Conservation (phyloP, 139 green algal genomes). For the Prasinococcaceae sp. region DNA sequence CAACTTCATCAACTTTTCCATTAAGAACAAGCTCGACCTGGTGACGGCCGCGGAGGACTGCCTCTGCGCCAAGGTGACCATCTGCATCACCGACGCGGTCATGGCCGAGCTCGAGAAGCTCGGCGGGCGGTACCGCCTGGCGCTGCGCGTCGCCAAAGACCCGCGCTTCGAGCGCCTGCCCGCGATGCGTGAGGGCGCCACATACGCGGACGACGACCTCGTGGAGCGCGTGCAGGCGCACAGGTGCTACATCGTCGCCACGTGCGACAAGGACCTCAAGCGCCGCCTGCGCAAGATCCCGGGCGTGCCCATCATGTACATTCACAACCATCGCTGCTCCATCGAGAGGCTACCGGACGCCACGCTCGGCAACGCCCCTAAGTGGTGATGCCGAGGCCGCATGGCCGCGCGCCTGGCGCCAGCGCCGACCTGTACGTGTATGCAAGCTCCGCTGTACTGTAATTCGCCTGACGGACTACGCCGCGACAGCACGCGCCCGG, state of each 20-base stretch:
- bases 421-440: too few relatives aligned
- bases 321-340: conserved; percentile 74
- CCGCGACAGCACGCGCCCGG: too few relatives aligned
- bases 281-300: conserved; percentile 92
- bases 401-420: too few relatives aligned
- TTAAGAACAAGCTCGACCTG: conserved; percentile 96
- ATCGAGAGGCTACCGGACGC: conserved; percentile 95
- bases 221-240: conserved; percentile 77
- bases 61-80: conserved; percentile 81
- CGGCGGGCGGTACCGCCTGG: conserved; percentile 93
- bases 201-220: conserved; percentile 97
- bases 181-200: conserved; percentile 89
- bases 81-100: conserved; percentile 95
- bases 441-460: too few relatives aligned
- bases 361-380: too few relatives aligned
- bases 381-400: too few relatives aligned
- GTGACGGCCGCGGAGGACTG: conserved; percentile 96
- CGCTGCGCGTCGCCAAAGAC: conserved; percentile 68
- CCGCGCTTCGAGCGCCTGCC: conserved; percentile 76
- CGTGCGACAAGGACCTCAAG: conserved; percentile 88
- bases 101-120: conserved; percentile 98
- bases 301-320: conserved; percentile 97
- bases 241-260: conserved; percentile 98
- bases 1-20: conserved; percentile 99
- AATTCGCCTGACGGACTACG: too few relatives aligned